phyloP scores from a whole-genome alignment of 2,329 filamentous ascomycete genomes.

The Raffaelea ambrosiae region DNA sequence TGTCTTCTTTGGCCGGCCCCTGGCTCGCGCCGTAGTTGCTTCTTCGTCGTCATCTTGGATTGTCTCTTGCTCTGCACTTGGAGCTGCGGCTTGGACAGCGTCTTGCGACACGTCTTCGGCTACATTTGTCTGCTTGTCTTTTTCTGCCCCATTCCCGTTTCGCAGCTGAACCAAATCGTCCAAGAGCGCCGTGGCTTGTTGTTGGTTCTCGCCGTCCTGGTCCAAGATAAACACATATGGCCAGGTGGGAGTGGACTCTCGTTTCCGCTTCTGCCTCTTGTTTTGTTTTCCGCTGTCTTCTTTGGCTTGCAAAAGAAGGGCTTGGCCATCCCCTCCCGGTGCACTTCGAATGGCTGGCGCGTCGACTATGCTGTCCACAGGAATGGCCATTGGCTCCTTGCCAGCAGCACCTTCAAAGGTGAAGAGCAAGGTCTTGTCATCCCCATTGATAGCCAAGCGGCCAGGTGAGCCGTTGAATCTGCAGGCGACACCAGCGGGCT shows the following conservation, averaged over 20 bases:
- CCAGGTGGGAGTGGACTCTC: conserved; percentile 3
- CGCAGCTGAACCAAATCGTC: conserved; percentile 4
- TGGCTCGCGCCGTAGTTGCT: too few species aligned
- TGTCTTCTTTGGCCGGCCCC: conserved; percentile 13
- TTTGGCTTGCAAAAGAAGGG: conserved; percentile 14
- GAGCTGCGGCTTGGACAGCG: too few species aligned
- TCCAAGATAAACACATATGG: conserved; percentile 17
- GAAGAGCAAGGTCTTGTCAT: conserved; percentile 12
- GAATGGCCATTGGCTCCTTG: conserved; percentile 16
- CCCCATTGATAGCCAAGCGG: conserved; percentile 12
- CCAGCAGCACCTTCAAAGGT: conserved; percentile 6
- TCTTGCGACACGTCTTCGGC: too few species aligned
- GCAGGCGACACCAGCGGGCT: not conserved
- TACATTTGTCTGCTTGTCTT: too few species aligned
- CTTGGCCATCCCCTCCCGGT: conserved; percentile 15
- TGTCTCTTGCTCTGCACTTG: too few species aligned
- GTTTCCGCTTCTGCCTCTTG: too few species aligned
- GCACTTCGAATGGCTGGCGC: conserved; percentile 14
- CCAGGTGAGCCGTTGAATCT: conserved; percentile 14
- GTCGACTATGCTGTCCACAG: conserved; percentile 12
- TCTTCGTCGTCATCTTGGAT: too few species aligned
- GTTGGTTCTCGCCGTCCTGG: conserved; percentile 5
- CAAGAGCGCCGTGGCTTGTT: conserved; percentile 10
- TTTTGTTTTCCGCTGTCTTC: conserved; percentile 1
- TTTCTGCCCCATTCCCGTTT: too few species aligned